These are phyloP conservation scores for Dryadomyces sulphureus DNA, from an alignment of 2,329 filamentous ascomycete species.

Conservation along the genomic window DNA sequence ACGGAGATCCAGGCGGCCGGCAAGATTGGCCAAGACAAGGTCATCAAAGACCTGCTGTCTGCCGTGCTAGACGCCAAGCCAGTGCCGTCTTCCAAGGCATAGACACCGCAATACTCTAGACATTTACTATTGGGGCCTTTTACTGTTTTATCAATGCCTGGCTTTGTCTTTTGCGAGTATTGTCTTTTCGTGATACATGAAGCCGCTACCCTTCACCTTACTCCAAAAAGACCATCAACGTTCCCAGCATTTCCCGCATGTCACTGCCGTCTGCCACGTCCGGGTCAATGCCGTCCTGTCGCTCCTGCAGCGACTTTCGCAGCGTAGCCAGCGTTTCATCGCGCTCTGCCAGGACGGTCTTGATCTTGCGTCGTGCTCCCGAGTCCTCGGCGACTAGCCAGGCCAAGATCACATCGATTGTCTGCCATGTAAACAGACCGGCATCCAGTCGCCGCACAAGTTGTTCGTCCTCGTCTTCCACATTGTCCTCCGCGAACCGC, in stretches of 20 bases:
- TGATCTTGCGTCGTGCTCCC: constrained; percentile 53
- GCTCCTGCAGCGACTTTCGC: constrained; percentile 50
- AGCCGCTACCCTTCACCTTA: constrained; percentile 3
- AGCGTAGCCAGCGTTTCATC: constrained; percentile 52
- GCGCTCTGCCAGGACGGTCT: constrained; percentile 47
- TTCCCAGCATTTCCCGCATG: constrained; percentile 37
- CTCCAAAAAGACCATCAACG: constrained; percentile 34
- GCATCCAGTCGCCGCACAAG: constrained; percentile 65
- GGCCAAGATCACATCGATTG: constrained; percentile 68
- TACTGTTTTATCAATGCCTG: neutral
- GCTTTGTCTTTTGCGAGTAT: neutral
- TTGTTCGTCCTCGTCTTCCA: constrained; percentile 54
- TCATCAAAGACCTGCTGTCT: constrained; percentile 68
- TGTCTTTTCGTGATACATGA: neutral
- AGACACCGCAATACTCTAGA: neutral
- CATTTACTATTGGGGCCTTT: neutral
- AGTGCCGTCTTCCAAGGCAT: constrained; percentile 26
- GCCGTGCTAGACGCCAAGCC: constrained; percentile 80
- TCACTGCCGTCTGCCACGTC: constrained; percentile 45
- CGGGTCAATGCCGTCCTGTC: constrained; percentile 30
- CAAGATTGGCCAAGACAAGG: constrained; percentile 61
- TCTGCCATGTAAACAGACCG: constrained; percentile 71
- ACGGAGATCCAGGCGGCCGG: constrained; percentile 70
- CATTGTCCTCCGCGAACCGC: constrained; percentile 39
- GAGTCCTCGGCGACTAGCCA: constrained; percentile 87